A percentile compares a stretch with the other conserved stretches of the same genome.
phyloP scores from a whole-genome alignment of 2,329 filamentous ascomycete genomes.

The Penicillium rolfsii region DNA sequence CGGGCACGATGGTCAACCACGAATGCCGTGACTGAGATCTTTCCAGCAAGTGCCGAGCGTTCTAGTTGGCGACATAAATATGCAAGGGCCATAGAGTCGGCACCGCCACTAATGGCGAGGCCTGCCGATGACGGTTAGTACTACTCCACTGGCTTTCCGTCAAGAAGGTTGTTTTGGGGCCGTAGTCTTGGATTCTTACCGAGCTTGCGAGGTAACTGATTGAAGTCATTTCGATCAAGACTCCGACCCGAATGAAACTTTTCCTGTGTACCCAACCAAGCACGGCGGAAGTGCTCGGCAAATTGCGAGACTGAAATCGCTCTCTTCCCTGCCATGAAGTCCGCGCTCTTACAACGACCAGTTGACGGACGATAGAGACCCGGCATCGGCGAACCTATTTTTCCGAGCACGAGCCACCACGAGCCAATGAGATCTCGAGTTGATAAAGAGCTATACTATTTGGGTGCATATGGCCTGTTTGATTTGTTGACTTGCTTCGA shows the following conservation, averaged over 20 bases:
- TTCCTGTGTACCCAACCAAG: conserved; percentile 33
- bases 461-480: background rate
- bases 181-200: conserved; percentile 25
- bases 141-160: background rate
- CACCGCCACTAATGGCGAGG: conserved; percentile 86
- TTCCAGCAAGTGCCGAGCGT: conserved; percentile 33
- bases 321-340: conserved; percentile 20
- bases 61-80: conserved; percentile 64
- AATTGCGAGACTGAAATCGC: conserved; percentile 36
- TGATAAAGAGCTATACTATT: background rate
- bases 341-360: background rate
- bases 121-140: conserved; percentile 48
- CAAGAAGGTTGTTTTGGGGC: background rate
- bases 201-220: conserved; percentile 30
- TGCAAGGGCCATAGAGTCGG: conserved; percentile 97
- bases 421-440: background rate
- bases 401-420: background rate
- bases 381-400: background rate
- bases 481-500: background rate
- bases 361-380: background rate
- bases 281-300: conserved; percentile 32
- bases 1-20: conserved; percentile 66
- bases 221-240: conserved; percentile 10
- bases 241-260: conserved; percentile 15
- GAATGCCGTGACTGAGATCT: conserved; percentile 54